Base-by-base conservation (phyloP, 495 filamentous ascomycete species). In the Beverwykella pulmonaria region DNA sequence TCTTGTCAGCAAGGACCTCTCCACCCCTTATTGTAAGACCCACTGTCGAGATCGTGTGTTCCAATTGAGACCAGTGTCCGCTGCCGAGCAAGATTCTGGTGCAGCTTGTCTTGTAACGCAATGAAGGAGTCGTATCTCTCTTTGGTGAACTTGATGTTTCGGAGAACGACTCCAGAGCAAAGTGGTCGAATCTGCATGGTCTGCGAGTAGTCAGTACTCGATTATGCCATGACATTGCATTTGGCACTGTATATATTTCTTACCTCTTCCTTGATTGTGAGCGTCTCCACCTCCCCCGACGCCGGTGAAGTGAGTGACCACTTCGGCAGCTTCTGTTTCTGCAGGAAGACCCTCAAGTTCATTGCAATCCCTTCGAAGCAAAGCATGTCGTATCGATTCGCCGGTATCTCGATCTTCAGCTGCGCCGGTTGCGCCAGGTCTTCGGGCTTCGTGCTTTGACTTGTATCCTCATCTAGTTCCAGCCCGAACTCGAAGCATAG, bases 401-500 rank as follows among this genome's bases (percentile, higher is more conserved):
- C 94, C 65, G 94, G 94, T 75, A 99, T 96, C 77, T 99, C 94
- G 75, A 99, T 98, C 83, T 96, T 96, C 74, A 98, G 84, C 79
- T 98, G 89, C 50, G 95, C 88, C 6, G 91, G 84, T 47, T 54
- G 53, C 22, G 61, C 66, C 46, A 57, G 29, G 29, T 69, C 65
- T 29, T 69, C 69, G 7, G 69, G 61, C 61, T 64, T 65, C 48
- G 46, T 62, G 52, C 56, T 71, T 55, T 59, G 52, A 34, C 66
- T 65, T 82, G 89, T 88, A 80, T 98, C 94, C 81, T 96, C 92
- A 79, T 98, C 94, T 67, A 98, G 86, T 76, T 98, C 94, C 73
- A 98, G 96, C 60, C 89, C 94, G 76, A 96, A 99, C 70, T 99
- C 94, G 84, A 99, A 98, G 76, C 94, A 99, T 69, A 99, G 81